These are phyloP conservation scores for Dipodascus albidus DNA, from an alignment of 805 yeast species.

Conservation along the genomic window DNA sequence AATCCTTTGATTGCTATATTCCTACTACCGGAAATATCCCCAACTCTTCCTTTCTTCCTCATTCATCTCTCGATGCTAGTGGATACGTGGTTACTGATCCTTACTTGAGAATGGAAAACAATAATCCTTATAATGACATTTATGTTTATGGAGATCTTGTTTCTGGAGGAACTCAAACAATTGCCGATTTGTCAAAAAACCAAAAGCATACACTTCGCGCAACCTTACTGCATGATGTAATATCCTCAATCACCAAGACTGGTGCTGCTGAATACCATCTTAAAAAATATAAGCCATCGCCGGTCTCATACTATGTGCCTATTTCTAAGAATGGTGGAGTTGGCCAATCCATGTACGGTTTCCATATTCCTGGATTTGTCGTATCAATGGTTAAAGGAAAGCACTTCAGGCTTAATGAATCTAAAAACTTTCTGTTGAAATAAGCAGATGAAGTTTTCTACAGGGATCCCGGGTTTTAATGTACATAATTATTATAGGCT, in stretches of 20 bases:
- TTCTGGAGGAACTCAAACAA: constrained; percentile 6
- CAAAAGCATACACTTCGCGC: constrained; percentile 9
- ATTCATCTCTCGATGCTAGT: constrained; percentile 6
- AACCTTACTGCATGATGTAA: constrained; percentile 10
- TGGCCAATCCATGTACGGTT: constrained; percentile 12
- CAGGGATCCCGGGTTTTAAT: no score
- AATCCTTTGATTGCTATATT: constrained; percentile 11
- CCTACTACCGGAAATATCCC: constrained; percentile 12
- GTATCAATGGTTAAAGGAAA: constrained; percentile 10
- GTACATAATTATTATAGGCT: no score
- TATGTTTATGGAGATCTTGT: constrained; percentile 15
- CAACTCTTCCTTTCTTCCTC: constrained; percentile 11
- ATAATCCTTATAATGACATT: constrained; percentile 6
- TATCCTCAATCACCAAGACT: background rate
- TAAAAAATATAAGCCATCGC: constrained; percentile 3
- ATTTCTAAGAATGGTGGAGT: constrained; percentile 13
- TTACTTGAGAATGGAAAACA: constrained; percentile 9
- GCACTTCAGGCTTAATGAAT: constrained; percentile 6
- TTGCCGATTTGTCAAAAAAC: constrained; percentile 6
- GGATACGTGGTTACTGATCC: constrained; percentile 12
- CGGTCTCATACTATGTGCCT: constrained; percentile 9
- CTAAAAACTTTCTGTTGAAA: background rate
- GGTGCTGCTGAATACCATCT: background rate
- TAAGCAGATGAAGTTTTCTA: background rate
- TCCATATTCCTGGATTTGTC: constrained; percentile 12